Base-by-base conservation (phyloP, 2,329 filamentous ascomycete species). In the Juglanconis sp. region DNA sequence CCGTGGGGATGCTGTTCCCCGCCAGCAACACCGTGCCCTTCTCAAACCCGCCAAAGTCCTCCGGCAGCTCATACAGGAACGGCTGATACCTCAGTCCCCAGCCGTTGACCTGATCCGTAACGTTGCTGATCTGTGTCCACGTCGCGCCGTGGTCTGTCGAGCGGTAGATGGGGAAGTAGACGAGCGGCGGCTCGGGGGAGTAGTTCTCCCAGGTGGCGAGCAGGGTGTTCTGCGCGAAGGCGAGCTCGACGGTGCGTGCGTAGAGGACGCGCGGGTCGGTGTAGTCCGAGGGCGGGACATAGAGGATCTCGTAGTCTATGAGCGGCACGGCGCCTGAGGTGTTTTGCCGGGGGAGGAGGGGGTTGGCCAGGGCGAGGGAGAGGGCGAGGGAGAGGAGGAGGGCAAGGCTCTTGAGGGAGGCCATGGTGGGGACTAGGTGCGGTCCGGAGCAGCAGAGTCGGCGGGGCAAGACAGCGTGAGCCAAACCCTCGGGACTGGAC, bases 41-140 rank as follows among this genome's bases (percentile, higher is more conserved):
- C 1, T 79, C 73, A 68, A 80, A 90, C 1, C 78, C 75, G 17
- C 81, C 88, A 53, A 90, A 76, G 3, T 74, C 70, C 47, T 81
- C 74, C 0, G 85, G 81, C 3, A 91, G 79, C 64, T 85, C 79
- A 67, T 88, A 89, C 13, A 91, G 76, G 70, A 84, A 83, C 0
- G 89, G 89, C 67, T 91, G 89, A 67, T 90, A 90, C 35, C 87
- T 81, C 59, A 90, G 70, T 15, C 89, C 89, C 75, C 83, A 86
- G 47, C 81, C 81, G 64, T 89, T 87, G 36, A 81, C 84, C 53
- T 82, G 78, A 68, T 91, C 88, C 13, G 83, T 76, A 9, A 91
- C 83, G 15, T 79, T 79, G 4, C 86, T 84, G 53, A 89, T 76
- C 68, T 88, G 81, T 15, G 77, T 76, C 88, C 88, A 91, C 1